phyloP scores from a whole-genome alignment of 768 basidiomycete species.

The Scleroderma citrinum region DNA sequence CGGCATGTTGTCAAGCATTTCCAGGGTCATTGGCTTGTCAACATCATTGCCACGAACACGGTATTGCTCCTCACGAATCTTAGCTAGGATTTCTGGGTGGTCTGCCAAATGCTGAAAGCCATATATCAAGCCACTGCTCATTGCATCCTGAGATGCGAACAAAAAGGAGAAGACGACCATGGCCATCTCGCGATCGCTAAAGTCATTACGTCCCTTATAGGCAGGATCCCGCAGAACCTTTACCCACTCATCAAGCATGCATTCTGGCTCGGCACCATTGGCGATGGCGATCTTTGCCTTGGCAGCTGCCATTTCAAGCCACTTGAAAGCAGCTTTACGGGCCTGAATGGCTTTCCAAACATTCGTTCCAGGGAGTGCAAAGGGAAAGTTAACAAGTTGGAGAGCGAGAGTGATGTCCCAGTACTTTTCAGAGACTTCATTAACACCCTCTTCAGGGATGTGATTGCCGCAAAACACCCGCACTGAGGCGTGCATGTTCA shows the following conservation, averaged over 20 bases:
- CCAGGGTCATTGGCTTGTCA: constrained; percentile 73
- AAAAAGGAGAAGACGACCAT: constrained; percentile 97
- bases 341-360: constrained; percentile 91
- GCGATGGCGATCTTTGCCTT: constrained; percentile 81
- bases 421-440: constrained; percentile 88
- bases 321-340: constrained; percentile 76
- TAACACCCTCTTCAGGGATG: constrained; percentile 71
- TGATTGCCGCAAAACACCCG: constrained; percentile 92
- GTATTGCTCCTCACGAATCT: constrained; percentile 88
- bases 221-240: constrained; percentile 56
- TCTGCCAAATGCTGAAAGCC: constrained; percentile 96
- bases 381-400: constrained; percentile 97
- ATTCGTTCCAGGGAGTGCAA: constrained; percentile 93
- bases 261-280: constrained; percentile 70
- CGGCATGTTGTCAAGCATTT: constrained; percentile 87
- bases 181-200: constrained; percentile 91
- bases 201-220: constrained; percentile 77
- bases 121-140: constrained; percentile 95
- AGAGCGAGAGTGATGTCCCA: constrained; percentile 94
- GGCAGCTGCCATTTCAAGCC: constrained; percentile 73
- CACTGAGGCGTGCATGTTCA: constrained; percentile 97
- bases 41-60: constrained; percentile 73
- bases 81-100: constrained; percentile 80
- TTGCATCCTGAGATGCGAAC: constrained; percentile 95
- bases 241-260: constrained; percentile 94